phyloP scores from a whole-genome alignment of 768 basidiomycete species.

The Podaxis mareebaensis region DNA sequence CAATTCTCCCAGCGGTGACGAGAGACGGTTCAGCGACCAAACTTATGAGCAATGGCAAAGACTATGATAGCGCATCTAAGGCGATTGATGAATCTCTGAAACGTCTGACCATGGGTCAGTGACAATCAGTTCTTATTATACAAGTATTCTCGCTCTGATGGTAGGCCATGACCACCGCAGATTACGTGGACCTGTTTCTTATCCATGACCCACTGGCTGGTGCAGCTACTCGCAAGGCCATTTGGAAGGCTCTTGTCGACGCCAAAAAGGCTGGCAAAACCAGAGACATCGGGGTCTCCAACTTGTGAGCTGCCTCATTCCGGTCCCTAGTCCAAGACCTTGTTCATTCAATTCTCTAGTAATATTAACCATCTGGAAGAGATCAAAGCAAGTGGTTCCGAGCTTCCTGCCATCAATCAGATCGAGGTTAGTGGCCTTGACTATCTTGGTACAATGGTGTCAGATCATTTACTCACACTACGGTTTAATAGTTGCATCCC shows the following conservation, averaged over 20 bases:
- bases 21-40: constrained; percentile 14
- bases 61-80: constrained; percentile 13
- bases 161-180: constrained; percentile 15
- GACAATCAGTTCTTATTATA: neutral
- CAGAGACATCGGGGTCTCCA: constrained; percentile 72
- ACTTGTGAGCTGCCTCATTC: constrained; percentile 54
- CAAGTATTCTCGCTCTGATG: neutral
- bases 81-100: constrained; percentile 16
- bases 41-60: constrained; percentile 1
- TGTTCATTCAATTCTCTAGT: neutral
- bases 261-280: constrained; percentile 64
- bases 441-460: neutral
- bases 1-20: neutral
- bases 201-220: constrained; percentile 75
- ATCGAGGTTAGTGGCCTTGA: constrained; percentile 54
- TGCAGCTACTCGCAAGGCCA: constrained; percentile 60
- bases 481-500: constrained; percentile 62
- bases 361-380: constrained; percentile 69
- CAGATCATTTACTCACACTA: neutral
- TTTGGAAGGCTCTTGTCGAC: constrained; percentile 68
- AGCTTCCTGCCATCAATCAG: constrained; percentile 75
- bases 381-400: constrained; percentile 59
- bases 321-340: neutral
- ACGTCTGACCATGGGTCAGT: constrained; percentile 18
- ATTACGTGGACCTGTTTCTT: constrained; percentile 61